phyloP scores from a whole-genome alignment of 73 alveolate species.

The Paramecium bursaria region DNA sequence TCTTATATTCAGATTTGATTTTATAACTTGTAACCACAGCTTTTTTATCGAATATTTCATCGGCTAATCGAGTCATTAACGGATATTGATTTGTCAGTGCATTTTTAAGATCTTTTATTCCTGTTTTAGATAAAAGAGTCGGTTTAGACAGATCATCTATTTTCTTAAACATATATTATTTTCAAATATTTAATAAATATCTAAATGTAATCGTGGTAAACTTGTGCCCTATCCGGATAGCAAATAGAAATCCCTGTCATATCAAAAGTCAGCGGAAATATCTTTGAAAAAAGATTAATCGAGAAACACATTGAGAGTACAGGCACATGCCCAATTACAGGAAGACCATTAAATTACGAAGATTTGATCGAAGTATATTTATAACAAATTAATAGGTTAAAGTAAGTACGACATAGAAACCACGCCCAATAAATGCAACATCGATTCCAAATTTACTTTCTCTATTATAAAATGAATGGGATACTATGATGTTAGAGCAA shows the following conservation, averaged over 20 bases:
- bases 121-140: constrained; percentile 59
- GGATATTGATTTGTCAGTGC: constrained; percentile 43
- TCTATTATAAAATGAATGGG: constrained; percentile 85
- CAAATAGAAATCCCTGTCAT: constrained; percentile 83
- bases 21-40: constrained; percentile 46
- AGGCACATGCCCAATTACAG: constrained; percentile 87
- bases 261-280: constrained; percentile 84
- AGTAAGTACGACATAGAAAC: constrained; percentile 71
- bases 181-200: constrained; percentile 45
- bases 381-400: constrained; percentile 12
- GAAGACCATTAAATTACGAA: constrained; percentile 70
- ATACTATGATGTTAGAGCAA: constrained; percentile 80
- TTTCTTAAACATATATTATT: constrained; percentile 65
- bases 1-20: constrained; percentile 61
- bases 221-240: constrained; percentile 86
- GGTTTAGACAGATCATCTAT: constrained; percentile 69
- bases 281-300: constrained; percentile 81
- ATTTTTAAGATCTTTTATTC: constrained; percentile 50
- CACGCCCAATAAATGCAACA: constrained; percentile 77
- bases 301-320: constrained; percentile 76
- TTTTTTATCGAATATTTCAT: constrained; percentile 63
- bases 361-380: constrained; percentile 75
- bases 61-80: constrained; percentile 40
- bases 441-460: constrained; percentile 79
- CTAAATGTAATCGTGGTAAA: constrained; percentile 70